Evolutionary conservation across 1,139 yeast species (phyloP), one percentile per base, ranked within the genome.

Genomic region (Debaryomycetaceae sp.): DNA sequence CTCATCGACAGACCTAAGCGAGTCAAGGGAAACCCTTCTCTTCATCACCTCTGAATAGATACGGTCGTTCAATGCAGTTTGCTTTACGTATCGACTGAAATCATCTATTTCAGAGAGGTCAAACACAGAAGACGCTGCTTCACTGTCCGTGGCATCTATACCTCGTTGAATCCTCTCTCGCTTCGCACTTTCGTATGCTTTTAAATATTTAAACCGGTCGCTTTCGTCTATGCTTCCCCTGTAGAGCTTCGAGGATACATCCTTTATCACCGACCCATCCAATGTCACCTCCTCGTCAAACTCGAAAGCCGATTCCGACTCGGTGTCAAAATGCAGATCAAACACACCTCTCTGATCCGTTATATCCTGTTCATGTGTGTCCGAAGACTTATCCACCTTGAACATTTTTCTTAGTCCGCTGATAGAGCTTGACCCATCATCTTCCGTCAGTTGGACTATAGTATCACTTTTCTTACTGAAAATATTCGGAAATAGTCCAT

Each of bases 51-150:
- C 52, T 5, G 56, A 46, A 30, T 54, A 56, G 17, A 70, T 67
- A 9, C 41, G 36, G 36, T 70, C 70, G 44, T 70, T 65, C 17
- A 70, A 41, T 36, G 65, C 64, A 4, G 72, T 61, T 53, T 65
- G 65, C 41, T 61, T 63, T 7, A 68, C 60, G 44, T 62, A 71
- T 39, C 50, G 57, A 36, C 51, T 53, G 49, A 62, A 71, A 47
- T 71, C 77, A 42, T 67, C 70, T 31, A 70, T 47, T 11, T 56
- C 45, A 1, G 72, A 61, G n/a, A 70, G 50, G 5, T 56, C 56
- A 44, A 71, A 69, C 1, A 67, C 53, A 0, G 74, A 67, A n/a
- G 26, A 22, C 26, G 7, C 26, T 22, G 51, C 52, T 32, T 41
- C 34, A 17, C 41, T 61, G 29, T 58, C 65, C 14, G 49, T 36